Evolutionary conservation across 805 yeast genomes (phyloP).

Genomic region (Myxozyma kluyveri): DNA sequence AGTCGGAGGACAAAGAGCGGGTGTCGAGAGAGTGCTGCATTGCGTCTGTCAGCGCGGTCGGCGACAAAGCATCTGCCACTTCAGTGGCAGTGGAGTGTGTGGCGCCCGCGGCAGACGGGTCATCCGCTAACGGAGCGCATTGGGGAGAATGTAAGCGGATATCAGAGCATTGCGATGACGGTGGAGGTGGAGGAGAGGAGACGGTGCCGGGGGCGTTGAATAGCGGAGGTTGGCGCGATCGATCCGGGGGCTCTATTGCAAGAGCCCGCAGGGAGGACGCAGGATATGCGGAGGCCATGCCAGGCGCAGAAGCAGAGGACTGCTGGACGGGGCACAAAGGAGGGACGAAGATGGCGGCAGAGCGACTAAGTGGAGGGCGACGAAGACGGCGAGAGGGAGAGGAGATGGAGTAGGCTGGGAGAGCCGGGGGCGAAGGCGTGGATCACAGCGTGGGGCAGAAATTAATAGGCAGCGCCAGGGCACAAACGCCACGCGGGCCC

Average conservation of each 20-base stretch:
- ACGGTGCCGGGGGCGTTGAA: neutral
- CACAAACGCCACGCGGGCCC: no score
- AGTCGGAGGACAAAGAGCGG: conserved; percentile 8
- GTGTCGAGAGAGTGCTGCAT: conserved; percentile 3
- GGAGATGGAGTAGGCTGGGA: neutral
- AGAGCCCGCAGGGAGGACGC: conserved; percentile 1
- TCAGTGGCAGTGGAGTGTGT: neutral
- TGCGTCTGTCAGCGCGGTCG: conserved; percentile 1
- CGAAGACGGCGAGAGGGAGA: neutral
- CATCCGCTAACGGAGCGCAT: no score
- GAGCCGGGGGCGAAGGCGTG: neutral
- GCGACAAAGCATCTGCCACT: neutral
- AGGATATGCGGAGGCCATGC: conserved; percentile 2
- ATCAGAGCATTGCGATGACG: no score
- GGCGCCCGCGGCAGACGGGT: no score
- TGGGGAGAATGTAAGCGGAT: no score
- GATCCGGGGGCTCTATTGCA: neutral
- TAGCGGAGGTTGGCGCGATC: neutral
- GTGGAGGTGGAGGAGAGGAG: neutral
- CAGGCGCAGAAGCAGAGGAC: neutral
- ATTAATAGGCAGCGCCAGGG: no score
- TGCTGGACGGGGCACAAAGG: conserved; percentile 2
- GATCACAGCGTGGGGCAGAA: no score
- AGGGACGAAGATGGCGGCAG: neutral
- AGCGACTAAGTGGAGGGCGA: neutral